Conservation (phyloP, 208 protist genomes). For the Entamoeba moshkovskii region DNA sequence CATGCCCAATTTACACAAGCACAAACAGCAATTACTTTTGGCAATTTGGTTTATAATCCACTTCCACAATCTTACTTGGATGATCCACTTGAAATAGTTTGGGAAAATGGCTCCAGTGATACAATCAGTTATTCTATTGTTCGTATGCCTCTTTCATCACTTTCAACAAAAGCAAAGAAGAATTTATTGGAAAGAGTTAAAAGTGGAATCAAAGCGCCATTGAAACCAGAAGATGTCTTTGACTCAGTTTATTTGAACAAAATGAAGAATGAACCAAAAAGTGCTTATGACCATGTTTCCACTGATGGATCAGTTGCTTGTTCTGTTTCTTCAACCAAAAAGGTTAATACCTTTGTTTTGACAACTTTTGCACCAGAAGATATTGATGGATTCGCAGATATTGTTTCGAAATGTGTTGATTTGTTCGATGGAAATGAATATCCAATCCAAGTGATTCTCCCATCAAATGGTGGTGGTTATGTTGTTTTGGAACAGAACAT, state of each 20-base stretch:
- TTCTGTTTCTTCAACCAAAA: neutral
- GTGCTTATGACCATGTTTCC: neutral
- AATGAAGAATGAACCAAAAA: neutral
- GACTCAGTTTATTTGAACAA: neutral
- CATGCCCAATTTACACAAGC: neutral
- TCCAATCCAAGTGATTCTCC: neutral
- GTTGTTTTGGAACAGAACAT: neutral
- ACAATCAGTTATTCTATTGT: neutral
- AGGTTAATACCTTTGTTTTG: neutral
- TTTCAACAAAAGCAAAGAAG: neutral
- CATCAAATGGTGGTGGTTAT: neutral
- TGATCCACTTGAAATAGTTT: neutral
- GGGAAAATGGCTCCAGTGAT: neutral
- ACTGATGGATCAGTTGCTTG: neutral
- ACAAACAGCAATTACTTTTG: neutral
- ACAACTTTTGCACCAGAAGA: neutral
- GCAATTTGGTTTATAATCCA: neutral
- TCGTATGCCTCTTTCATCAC: neutral
- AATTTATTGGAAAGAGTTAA: neutral
- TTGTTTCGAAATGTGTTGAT: neutral
- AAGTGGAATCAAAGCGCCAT: neutral
- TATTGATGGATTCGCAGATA: neutral
- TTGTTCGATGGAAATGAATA: neutral
- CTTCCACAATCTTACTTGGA: neutral
- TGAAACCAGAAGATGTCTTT: neutral